Evolutionary conservation across 805 yeast species (phyloP).

Genomic region (Komagataella mondaviorum): DNA sequence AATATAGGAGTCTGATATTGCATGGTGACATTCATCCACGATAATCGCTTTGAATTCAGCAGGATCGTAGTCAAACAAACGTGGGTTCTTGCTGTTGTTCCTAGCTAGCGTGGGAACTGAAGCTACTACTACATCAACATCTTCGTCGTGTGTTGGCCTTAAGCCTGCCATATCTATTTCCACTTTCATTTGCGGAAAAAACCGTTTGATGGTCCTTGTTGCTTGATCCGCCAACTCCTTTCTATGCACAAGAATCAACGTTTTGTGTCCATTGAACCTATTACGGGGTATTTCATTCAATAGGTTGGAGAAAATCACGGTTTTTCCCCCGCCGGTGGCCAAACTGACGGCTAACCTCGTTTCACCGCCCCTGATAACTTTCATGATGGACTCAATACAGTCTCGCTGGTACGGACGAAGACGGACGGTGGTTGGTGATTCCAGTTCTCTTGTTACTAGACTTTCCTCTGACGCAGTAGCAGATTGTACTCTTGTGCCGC

Average conservation of each 20-base stretch:
- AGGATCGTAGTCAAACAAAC: conserved; percentile 44
- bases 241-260: conserved; percentile 66
- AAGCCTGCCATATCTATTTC: conserved; percentile 58
- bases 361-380: conserved; percentile 29
- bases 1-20: conserved; percentile 58
- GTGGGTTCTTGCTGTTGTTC: conserved; percentile 13
- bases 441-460: neutral
- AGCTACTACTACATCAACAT: conserved; percentile 59
- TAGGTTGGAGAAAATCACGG: conserved; percentile 58
- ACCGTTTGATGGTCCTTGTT: conserved; percentile 25
- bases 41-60: conserved; percentile 56
- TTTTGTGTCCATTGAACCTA: conserved; percentile 19
- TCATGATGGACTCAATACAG: conserved; percentile 45
- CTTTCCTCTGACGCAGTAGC: neutral
- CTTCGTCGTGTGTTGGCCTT: conserved; percentile 20
- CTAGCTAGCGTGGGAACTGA: conserved; percentile 58
- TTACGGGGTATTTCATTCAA: conserved; percentile 24
- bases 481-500: neutral
- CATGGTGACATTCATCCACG: conserved; percentile 89
- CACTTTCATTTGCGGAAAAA: conserved; percentile 38
- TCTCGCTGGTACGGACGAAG: conserved; percentile 46
- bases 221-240: conserved; percentile 73
- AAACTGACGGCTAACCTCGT: conserved; percentile 66
- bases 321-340: conserved; percentile 94
- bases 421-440: neutral